phyloP scores from a whole-genome alignment of 2,329 filamentous ascomycete genomes.

The Xylariales sp. region DNA sequence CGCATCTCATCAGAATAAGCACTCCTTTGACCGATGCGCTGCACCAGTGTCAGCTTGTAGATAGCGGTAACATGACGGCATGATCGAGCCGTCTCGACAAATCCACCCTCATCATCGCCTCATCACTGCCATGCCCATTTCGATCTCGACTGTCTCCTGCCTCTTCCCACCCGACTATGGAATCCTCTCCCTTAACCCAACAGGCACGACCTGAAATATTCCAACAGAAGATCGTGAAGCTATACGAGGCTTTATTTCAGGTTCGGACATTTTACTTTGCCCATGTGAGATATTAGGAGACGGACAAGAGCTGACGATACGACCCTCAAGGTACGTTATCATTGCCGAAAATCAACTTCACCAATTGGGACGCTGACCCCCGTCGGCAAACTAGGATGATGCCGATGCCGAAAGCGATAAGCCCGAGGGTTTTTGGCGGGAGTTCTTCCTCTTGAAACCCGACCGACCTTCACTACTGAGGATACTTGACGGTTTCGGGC shows the following conservation, averaged over 20 bases:
- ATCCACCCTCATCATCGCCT: background rate
- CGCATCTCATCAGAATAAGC: conserved; percentile 22
- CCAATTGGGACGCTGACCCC: conserved; percentile 42
- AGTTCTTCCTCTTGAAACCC: conserved; percentile 91
- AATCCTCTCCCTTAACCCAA: conserved; percentile 92
- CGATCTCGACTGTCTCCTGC: conserved; percentile 31
- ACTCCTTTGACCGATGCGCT: conserved; percentile 20
- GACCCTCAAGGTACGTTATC: conserved; percentile 46
- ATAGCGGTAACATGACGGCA: conserved; percentile 26
- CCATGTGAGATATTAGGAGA: conserved; percentile 33
- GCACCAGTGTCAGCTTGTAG: background rate
- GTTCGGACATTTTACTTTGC: conserved; percentile 55
- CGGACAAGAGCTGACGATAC: conserved; percentile 44
- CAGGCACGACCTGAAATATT: conserved; percentile 91
- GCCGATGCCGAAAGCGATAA: conserved; percentile 73
- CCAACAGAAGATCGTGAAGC: conserved; percentile 90
- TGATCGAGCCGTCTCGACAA: conserved; percentile 21
- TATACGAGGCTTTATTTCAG: conserved; percentile 89
- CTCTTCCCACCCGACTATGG: conserved; percentile 65
- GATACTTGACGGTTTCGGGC: conserved; percentile 75
- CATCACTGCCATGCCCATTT: conserved; percentile 30
- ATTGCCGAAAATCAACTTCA: conserved; percentile 7
- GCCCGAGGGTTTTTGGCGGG: conserved; percentile 92
- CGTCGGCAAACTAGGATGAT: conserved; percentile 60
- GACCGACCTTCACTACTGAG: conserved; percentile 75